Percentiles rank a stretch among this genome's conserved stretches.
phyloP scores from a whole-genome alignment of 1,139 yeast genomes.

The Pichia sp. region DNA sequence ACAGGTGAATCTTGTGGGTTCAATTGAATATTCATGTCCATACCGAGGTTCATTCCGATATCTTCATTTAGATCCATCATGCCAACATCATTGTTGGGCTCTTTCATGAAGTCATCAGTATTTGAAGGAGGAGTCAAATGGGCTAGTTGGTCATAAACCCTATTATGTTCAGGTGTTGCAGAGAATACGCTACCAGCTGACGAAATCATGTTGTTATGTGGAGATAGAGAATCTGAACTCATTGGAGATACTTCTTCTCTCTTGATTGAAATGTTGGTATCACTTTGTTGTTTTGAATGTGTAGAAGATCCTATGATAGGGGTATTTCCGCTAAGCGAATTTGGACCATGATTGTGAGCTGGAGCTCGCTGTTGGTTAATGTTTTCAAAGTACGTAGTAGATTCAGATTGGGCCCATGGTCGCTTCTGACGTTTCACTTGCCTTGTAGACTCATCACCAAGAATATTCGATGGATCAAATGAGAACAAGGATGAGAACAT shows the following conservation, averaged over 20 bases:
- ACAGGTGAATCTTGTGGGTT: slow-evolving; percentile 35
- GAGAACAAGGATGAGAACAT: slow-evolving; percentile 12
- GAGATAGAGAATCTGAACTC: slow-evolving; percentile 27
- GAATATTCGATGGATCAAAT: slow-evolving; percentile 12
- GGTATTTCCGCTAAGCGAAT: background rate
- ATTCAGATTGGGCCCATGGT: slow-evolving; percentile 26
- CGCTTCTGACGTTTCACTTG: slow-evolving; percentile 34
- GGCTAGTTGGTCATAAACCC: slow-evolving; percentile 3
- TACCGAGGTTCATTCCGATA: background rate
- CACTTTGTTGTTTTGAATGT: background rate
- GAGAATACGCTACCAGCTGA: slow-evolving; percentile 26
- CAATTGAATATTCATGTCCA: slow-evolving; percentile 2
- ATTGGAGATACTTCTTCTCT: slow-evolving; percentile 27
- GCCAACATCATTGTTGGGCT: background rate
- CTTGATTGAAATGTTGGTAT: slow-evolving; percentile 11
- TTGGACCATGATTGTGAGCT: background rate
- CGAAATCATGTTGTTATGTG: slow-evolving; percentile 23
- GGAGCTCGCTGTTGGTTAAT: slow-evolving; percentile 18
- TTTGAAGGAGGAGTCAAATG: slow-evolving; percentile 3
- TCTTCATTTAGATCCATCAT: background rate
- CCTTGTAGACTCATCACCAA: slow-evolving; percentile 16
- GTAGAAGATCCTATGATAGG: background rate
- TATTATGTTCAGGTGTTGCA: slow-evolving; percentile 24
- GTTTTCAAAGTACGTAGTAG: slow-evolving; percentile 21
- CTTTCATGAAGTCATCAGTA: background rate